These are phyloP conservation scores for Choanephora cucurbitarum DNA, from an alignment of 371 early-diverging fungal genomes.

Conservation along the genomic window DNA sequence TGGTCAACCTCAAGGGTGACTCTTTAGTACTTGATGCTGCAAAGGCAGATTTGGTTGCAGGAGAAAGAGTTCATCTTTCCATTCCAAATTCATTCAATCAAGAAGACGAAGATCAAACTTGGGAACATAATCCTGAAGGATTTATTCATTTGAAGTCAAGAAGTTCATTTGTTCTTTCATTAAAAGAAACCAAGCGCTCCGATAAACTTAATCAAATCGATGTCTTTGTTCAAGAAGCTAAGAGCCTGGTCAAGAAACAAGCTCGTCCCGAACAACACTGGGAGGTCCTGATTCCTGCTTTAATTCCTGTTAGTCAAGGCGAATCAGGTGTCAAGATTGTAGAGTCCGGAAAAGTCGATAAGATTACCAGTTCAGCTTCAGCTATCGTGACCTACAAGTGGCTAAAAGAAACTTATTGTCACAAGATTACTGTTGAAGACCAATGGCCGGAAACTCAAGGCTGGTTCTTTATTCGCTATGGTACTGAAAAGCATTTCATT, in stretches of 20 bases:
- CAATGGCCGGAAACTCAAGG: slow-evolving; percentile 33
- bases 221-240: slow-evolving; percentile 43
- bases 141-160: slow-evolving; percentile 30
- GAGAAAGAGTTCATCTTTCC: slow-evolving; percentile 36
- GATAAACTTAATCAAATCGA: slow-evolving; percentile 25
- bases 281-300: slow-evolving; percentile 43
- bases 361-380: slow-evolving; percentile 27
- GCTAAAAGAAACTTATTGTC: slow-evolving; percentile 34
- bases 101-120: slow-evolving; percentile 33
- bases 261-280: slow-evolving; percentile 46
- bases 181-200: slow-evolving; percentile 37
- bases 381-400: slow-evolving; percentile 34
- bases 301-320: slow-evolving; percentile 33
- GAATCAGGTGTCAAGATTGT: slow-evolving; percentile 38
- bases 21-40: slow-evolving; percentile 38
- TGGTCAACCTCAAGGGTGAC: slow-evolving; percentile 52
- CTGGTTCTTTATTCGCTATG: slow-evolving; percentile 50
- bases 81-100: slow-evolving; percentile 13
- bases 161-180: slow-evolving; percentile 35
- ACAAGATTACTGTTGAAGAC: slow-evolving; percentile 30
- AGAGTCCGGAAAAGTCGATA: slow-evolving; percentile 35
- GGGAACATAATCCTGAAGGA: slow-evolving; percentile 39
- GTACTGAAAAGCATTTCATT: slow-evolving; percentile 37
- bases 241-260: slow-evolving; percentile 29
- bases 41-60: slow-evolving; percentile 19